Base-by-base conservation (phyloP, 768 basidiomycete genomes). In the Cyclocybe cylindracea region DNA sequence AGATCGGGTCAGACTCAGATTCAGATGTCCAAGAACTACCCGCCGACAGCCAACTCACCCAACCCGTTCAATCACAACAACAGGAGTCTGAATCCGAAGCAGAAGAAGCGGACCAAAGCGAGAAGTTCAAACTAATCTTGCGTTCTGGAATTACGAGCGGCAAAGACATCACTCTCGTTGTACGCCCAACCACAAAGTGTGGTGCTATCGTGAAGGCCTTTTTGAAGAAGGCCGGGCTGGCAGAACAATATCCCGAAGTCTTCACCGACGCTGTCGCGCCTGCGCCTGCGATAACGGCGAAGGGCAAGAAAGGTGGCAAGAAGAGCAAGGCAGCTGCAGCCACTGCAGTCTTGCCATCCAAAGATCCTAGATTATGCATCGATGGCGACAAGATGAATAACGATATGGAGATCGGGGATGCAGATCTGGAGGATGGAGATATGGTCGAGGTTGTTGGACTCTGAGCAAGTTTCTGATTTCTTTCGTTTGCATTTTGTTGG, bases 361-460 rank as follows among this genome's bases (percentile, higher is more conserved):
- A 75, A 46, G 70, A 76, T 16, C 85, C 84, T 7, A 70, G 65
- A 38, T 61, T 91, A 35, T 75, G 72, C 58, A 70, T 92, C 18
- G 90, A 93, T 59, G 90, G 90, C 6, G 87, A 90, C 37, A 83
- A 75, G 61, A 76, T 89, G 75, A 73, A 74, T n/a, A 73, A 82
- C 34, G 72, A 78, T 16, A 67, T 73, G 5, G 78, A 78, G 53
- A 90, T 93, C 50, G 78, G 85, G 9, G 80, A 82, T 10, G 78
- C 79, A 14, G 89, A 88, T 53, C 58, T 91, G 54, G 90, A 91
- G 57, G 89, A 93, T 55, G 90, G 89, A 0, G 90, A 93, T 66
- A 64, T 84, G 72, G 80, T 92, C 14, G 90, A 93, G 51, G 80
- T 92, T 35, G 77, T 83, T 53, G 89, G 84, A 11, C 58, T 89